phyloP scores from a whole-genome alignment of 2,329 filamentous ascomycete genomes.

The Penicillium decumbens region DNA sequence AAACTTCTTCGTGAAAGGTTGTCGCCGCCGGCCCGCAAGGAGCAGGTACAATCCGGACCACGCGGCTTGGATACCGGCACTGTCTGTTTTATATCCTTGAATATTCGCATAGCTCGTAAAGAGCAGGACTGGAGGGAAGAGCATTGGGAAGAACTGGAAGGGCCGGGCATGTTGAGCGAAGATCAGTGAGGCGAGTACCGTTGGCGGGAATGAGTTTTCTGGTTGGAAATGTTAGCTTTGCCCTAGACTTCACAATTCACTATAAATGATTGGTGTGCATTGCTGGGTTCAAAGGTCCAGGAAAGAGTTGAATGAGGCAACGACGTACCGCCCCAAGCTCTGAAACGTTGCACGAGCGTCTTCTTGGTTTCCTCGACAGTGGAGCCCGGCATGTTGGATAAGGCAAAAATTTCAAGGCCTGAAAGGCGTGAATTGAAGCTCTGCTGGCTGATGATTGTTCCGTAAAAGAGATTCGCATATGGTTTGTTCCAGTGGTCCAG shows the following conservation, averaged over 20 bases:
- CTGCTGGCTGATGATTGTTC: too few relatives aligned
- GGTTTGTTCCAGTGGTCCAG: not conserved
- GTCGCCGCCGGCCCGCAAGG: conserved; percentile 55
- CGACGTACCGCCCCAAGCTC: conserved; percentile 43
- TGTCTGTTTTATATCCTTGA: conserved; percentile 58
- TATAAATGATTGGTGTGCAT: not conserved
- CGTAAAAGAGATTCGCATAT: not conserved
- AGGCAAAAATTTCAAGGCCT: too few relatives aligned
- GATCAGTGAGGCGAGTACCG: conserved; percentile 61
- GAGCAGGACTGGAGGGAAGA: conserved; percentile 62
- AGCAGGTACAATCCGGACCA: conserved; percentile 64
- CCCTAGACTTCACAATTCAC: not conserved
- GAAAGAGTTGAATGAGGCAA: not conserved
- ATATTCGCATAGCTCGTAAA: conserved; percentile 64
- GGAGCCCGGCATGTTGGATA: conserved; percentile 27
- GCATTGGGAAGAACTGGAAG: conserved; percentile 61
- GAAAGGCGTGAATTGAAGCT: not conserved
- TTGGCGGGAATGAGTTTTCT: conserved; percentile 63
- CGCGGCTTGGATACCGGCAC: conserved; percentile 59
- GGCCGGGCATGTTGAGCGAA: conserved; percentile 64
- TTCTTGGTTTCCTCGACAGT: conserved; percentile 35
- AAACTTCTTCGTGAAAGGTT: conserved; percentile 44
- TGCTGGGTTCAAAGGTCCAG: not conserved
- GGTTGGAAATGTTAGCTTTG: conserved; percentile 6
- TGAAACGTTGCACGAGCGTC: conserved; percentile 36